Evolutionary conservation across 2,329 filamentous ascomycete genomes (phyloP).

Genomic region (Fusarium sororula): DNA sequence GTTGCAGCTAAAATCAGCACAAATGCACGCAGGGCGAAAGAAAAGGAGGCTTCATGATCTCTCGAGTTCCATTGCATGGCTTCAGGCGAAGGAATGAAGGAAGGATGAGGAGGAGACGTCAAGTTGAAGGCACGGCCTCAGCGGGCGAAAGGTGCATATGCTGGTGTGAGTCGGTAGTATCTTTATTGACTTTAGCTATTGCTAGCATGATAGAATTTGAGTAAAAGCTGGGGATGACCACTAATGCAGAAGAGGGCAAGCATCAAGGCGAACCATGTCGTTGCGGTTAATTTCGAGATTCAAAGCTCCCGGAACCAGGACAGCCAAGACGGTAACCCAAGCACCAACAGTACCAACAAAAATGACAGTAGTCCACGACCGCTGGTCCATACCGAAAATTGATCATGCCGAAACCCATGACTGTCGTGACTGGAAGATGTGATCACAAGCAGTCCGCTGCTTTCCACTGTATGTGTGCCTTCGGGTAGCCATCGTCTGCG

Average conservation of each 20-base stretch:
- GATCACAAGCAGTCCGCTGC: accelerated
- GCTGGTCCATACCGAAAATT: neutral
- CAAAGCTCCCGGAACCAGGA: neutral
- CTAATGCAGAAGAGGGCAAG: neutral
- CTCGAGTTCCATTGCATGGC: neutral
- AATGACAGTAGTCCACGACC: neutral
- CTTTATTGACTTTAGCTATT: neutral
- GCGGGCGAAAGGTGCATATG: neutral
- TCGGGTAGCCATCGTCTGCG: neutral
- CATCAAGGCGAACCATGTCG: no score
- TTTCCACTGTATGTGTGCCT: neutral
- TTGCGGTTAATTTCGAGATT: neutral
- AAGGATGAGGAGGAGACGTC: neutral
- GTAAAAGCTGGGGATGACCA: neutral
- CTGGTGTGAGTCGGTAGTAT: neutral
- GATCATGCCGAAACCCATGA: neutral
- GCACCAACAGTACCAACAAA: neutral
- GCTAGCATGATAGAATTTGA: neutral
- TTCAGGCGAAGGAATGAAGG: neutral
- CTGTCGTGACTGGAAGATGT: neutral
- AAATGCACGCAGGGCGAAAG: neutral
- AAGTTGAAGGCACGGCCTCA: neutral
- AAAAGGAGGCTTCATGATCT: neutral
- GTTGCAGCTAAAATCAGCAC: no score
- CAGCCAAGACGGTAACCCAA: neutral